Evolutionary conservation across 495 filamentous ascomycete species (phyloP), one percentile per base, ranked within the genome.

Genomic region (Penicillium nucicola): DNA sequence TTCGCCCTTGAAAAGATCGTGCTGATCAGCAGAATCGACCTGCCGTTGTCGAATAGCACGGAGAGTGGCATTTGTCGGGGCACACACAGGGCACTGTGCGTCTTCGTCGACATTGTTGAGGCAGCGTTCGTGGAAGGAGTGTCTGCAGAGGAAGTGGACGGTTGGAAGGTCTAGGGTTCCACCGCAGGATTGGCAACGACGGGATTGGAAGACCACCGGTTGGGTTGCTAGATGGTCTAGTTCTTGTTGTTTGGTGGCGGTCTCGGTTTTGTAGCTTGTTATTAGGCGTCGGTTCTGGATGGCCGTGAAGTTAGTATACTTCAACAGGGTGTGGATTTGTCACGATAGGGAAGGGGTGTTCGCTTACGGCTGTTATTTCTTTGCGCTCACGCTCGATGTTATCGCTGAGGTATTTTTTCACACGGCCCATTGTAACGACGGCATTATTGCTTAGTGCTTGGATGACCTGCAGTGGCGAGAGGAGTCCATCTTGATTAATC

Each of bases 401-500:
- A 41, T 86, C 79, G 48, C 85, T 82, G 4, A 98, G 83, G 62
- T 98, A 98, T 22, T 84, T 84, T 74, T 96, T 97, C 37, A 98
- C 85, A 75, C 96, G 88, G 28, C 95, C 93, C 88, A 97, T 96
- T 1, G 90, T 97, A 1, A 93, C 92, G 7, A 97, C 91, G 20
- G 80, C 84, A 60, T 90, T 91, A 20, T 80, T 84, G 50, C 85
- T 88, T 10, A 98, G 74, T 2, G 95, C 90, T 65, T 98, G 93
- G 13, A 98, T 93, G 12, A 98, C 93, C 66, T 98, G 92, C 19
- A 98, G 76, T 1, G 93, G 93, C 12, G 95, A 92, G 88, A 98
- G 95, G 11, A 98, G 79, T 12, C 89, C 87, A 53, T 93, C 89
- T 46, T 86, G 81, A 47, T 96, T 87, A 58, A 98, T 98, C 52